phyloP scores from a whole-genome alignment of 2,329 filamentous ascomycete species.

The Talaromyces sp. region DNA sequence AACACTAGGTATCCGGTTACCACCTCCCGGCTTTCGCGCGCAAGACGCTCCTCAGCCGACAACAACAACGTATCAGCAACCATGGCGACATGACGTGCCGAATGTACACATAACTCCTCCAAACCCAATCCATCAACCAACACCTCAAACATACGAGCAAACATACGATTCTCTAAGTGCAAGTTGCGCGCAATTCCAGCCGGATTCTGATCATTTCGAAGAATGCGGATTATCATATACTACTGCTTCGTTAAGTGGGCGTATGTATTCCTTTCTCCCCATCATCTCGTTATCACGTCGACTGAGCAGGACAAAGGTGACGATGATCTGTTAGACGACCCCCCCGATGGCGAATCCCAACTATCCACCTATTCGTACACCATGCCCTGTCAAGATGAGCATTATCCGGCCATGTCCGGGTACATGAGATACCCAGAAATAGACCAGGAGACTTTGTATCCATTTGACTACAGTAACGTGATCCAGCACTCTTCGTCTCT shows the following conservation, averaged over 20 bases:
- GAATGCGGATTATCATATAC: constrained; percentile 5
- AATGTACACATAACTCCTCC: background rate
- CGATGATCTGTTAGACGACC: constrained; percentile 2
- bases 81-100: background rate
- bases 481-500: background rate
- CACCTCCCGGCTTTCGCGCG: constrained; percentile 16
- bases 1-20: constrained; percentile 17
- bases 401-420: background rate
- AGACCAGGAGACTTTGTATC: background rate
- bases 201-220: background rate
- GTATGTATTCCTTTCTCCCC: constrained; percentile 1
- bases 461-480: background rate
- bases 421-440: background rate
- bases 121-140: background rate
- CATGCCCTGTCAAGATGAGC: background rate
- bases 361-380: background rate
- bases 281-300: background rate
- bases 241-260: constrained; percentile 4
- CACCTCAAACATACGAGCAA: background rate
- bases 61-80: background rate
- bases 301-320: constrained; percentile 1
- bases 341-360: background rate
- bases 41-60: background rate
- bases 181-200: background rate
- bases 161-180: background rate